phyloP scores from a whole-genome alignment of 163 green algal genomes.

The Scenedesmus sp. region DNA sequence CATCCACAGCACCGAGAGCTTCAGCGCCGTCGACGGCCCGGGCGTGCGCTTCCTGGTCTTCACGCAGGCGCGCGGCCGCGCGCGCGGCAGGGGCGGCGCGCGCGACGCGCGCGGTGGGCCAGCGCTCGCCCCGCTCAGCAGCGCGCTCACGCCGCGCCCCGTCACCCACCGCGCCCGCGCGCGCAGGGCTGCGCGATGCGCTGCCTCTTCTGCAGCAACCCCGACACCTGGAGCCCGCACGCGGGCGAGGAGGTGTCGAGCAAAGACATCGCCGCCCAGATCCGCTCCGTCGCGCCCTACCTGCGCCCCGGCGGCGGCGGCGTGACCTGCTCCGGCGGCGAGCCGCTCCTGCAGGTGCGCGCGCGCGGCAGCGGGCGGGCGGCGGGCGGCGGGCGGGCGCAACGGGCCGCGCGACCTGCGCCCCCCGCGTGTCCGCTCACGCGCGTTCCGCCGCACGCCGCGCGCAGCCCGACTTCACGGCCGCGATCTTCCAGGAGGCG shows the following conservation, averaged over 20 bases:
- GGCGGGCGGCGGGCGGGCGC: no score
- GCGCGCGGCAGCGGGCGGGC: no score
- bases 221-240: slow-evolving; percentile 52
- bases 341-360: slow-evolving; percentile 44
- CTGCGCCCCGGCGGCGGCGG: slow-evolving; percentile 58
- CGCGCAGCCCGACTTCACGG: slow-evolving; percentile 36
- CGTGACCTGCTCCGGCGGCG: slow-evolving; percentile 69
- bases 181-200: slow-evolving; percentile 74
- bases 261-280: slow-evolving; percentile 24
- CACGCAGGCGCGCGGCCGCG: not conserved
- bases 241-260: slow-evolving; percentile 1
- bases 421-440: no score
- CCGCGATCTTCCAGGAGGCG: slow-evolving; percentile 53
- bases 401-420: no score
- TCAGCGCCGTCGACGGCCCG: slow-evolving; percentile 66
- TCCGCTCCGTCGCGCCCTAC: slow-evolving; percentile 40
- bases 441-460: no score
- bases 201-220: slow-evolving; percentile 77
- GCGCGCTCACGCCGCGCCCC: no score
- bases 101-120: no score
- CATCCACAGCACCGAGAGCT: slow-evolving; percentile 66
- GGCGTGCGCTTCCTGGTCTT: slow-evolving; percentile 74
- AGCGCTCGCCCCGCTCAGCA: no score
- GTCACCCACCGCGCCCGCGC: not conserved
- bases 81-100: no score